Base-by-base conservation (phyloP, 257 asterid species). In the Capsicum pubescens region DNA sequence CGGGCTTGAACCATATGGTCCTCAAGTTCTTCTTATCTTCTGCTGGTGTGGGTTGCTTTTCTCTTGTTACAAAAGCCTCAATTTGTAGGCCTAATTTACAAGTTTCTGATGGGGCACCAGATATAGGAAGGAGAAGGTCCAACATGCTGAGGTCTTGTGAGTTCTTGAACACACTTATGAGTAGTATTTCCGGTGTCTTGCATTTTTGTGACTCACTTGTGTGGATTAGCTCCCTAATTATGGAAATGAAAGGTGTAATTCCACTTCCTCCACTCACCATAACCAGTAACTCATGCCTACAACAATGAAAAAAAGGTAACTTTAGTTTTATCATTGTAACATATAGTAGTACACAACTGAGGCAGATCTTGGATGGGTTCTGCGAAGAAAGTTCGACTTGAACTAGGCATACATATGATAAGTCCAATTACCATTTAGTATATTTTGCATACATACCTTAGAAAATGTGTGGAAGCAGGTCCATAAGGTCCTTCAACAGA, bases 251-350 rank as follows among this genome's bases (percentile, higher is more conserved):
- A 0, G 99, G 99, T 1, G 99, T 93, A 59, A 96, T 74, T 5
- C 99, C 98, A 68, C 99, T 96, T 10, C 99, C 99, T 80, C 99
- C 99, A 80, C 99, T 91, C 19, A 94, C 88, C 97, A 96, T 92
- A 55, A 96, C 91, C 44, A 96, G 77, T 9, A 89, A 72, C 1
- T 96, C 97, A 26, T 96, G 97, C 85, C 99, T 95, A 86, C 54
- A 71, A 9, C 3, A 85, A 80, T 0, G 4, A 8, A 42, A 9
- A 2, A 4, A 66, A 64, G 8, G 1, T 21, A 35, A 13, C 11
- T 72, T 72, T 48, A 36, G 54, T 16, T 68, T 68, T 15, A 1
- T 16, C 32, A 17, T 42, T 42, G 8, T 42, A 42, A 42, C 78
- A 36, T 36, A 35, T 26, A 32, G 71, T 66, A 12, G n/a, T 32